Evolutionary conservation across 169 alveolate species (phyloP).

Genomic region (Perkinsus marinus): DNA sequence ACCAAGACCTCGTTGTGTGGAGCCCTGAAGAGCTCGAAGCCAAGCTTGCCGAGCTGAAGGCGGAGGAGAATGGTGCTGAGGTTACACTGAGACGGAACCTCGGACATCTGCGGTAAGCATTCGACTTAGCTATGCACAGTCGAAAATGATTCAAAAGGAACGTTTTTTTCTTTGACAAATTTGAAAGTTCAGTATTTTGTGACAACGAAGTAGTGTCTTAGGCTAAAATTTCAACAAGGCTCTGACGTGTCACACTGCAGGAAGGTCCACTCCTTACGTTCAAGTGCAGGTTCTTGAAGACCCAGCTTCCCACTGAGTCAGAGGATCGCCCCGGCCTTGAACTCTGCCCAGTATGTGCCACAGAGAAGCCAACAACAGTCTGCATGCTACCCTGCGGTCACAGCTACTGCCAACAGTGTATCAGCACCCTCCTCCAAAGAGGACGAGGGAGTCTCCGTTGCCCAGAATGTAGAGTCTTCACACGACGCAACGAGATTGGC

Average conservation of each 20-base stretch:
- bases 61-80: not conserved
- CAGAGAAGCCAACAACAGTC: not conserved
- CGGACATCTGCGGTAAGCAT: not conserved
- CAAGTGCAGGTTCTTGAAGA: not conserved
- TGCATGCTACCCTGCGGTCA: not conserved
- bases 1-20: not conserved
- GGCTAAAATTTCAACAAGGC: too few species aligned
- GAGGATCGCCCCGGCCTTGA: not conserved
- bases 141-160: too few species aligned
- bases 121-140: not conserved
- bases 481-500: not conserved
- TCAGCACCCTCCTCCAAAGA: not conserved
- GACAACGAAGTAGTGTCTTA: too few species aligned
- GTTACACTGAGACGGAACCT: not conserved
- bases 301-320: not conserved
- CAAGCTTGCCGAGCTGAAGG: not conserved
- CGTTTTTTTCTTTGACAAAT: too few species aligned
- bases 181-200: too few species aligned
- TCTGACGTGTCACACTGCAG: too few species aligned
- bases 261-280: too few species aligned
- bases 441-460: not conserved
- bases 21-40: not conserved
- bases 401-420: not conserved
- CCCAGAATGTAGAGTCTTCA: not conserved
- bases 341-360: not conserved